A percentile compares a stretch with the other conserved stretches of the same genome.
These are phyloP conservation scores for Rosellinia necatrix DNA, from an alignment of 2,329 filamentous ascomycete genomes.

Conservation along the genomic window DNA sequence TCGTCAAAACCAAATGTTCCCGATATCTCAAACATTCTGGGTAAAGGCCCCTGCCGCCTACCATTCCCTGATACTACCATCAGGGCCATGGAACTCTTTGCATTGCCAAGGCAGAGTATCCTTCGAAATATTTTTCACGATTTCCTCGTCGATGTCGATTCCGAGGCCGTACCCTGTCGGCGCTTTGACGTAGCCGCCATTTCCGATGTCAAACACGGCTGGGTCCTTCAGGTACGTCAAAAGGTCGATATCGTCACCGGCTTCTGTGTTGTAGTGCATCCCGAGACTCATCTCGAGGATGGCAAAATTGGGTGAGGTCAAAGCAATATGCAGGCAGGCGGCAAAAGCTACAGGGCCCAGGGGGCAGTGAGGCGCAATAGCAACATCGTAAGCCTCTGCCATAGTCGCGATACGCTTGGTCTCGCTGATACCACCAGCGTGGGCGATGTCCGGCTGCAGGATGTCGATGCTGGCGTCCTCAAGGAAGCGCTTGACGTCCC, in stretches of 20 bases:
- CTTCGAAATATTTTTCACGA: conserved; percentile 62
- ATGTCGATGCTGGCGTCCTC: conserved; percentile 72
- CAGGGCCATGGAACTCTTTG: conserved; percentile 65
- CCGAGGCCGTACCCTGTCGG: conserved; percentile 66
- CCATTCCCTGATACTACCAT: conserved; percentile 31
- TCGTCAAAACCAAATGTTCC: no score
- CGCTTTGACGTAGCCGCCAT: conserved; percentile 67
- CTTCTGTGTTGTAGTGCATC: conserved; percentile 76
- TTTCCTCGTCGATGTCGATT: conserved; percentile 73
- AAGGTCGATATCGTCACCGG: conserved; percentile 58
- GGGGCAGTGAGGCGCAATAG: conserved; percentile 74
- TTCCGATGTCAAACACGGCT: conserved; percentile 64
- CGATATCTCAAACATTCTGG: no score
- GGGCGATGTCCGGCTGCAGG: conserved; percentile 73
- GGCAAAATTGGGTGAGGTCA: conserved; percentile 65
- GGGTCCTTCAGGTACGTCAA: conserved; percentile 69
- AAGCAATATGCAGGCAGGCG: conserved; percentile 70
- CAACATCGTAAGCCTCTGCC: conserved; percentile 75
- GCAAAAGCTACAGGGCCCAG: conserved; percentile 75
- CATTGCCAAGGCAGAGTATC: conserved; percentile 67
- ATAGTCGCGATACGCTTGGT: conserved; percentile 70
- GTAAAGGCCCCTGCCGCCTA: no score
- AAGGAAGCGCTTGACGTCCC: conserved; percentile 75
- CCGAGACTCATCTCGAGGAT: conserved; percentile 81
- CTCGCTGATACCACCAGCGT: conserved; percentile 75